Evolutionary conservation across 2,329 filamentous ascomycete genomes (phyloP), one percentile per base, ranked within the genome.

Genomic region (Microsporum canis): DNA sequence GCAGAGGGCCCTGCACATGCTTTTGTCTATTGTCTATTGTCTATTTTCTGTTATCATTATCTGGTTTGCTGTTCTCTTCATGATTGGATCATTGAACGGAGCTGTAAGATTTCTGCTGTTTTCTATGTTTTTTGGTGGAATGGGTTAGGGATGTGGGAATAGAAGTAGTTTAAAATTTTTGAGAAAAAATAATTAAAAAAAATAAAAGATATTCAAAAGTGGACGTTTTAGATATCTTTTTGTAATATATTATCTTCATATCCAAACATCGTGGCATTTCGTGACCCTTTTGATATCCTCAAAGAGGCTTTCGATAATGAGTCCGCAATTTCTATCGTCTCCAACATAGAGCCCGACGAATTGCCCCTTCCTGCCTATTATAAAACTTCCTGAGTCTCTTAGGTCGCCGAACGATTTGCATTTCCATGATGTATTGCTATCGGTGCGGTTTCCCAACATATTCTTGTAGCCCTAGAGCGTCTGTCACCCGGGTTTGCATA

Each of bases 21-120:
- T 10, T 38, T 55, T 55, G 8, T n/a, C 51, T 34, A 14, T 53
- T 14, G 17, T 23, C 17, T 23, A 23, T 17, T 27, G 8, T 17
- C 31, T 34, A 6, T 55, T 34, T 33, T n/a, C 7, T 36, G 14
- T n/a, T 36, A 55, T 55, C 51, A 55, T 55, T 55, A 51, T 31
- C 45, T 31, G 31, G 51, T 31, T 55, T 55, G n/a, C 14, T 51
- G 8, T 31, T 29, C 17, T 47, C 23, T 51, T 55, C 14, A 36
- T 55, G 33, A 36, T 55, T 55, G 33, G 51, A 55, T 55, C 51
- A 55, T 36, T 34, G 51, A 36, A 55, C 10, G 51, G 51, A 31
- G 31, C 31, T 55, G 45, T 51, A 51, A 51, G 45, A 51, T 51
- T 51, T 51, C 45, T 51, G 23, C 45, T 51, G 45, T 51, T 51